Conservation (phyloP, 257 asterid genomes). For the Ajuga chamaepitys region DNA sequence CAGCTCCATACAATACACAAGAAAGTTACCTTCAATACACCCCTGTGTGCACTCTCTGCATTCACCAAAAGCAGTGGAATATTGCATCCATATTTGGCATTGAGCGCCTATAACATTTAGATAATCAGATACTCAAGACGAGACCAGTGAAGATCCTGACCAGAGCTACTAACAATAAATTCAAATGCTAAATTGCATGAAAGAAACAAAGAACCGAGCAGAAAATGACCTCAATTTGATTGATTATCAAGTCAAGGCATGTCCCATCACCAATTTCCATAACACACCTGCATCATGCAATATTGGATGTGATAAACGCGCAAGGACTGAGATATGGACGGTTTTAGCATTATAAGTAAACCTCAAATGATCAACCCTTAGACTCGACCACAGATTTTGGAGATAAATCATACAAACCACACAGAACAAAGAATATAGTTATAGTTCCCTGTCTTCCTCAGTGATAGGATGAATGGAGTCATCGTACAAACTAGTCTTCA, state of each 20-base stretch:
- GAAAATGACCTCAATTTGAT: constrained; percentile 69
- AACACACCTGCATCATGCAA: constrained; percentile 46
- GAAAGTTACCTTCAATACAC: constrained; percentile 55
- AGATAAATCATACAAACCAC: constrained; percentile 2
- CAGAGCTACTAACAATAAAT: constrained; percentile 8
- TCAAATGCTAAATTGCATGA: neutral
- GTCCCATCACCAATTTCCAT: constrained; percentile 59
- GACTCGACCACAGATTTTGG: neutral
- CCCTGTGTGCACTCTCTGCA: constrained; percentile 43
- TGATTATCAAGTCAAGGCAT: constrained; percentile 62
- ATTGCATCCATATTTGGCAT: constrained; percentile 68
- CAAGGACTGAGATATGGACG: neutral
- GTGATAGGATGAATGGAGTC: neutral
- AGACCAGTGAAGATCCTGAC: constrained; percentile 6
- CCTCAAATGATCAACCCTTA: neutral
- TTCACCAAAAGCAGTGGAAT: constrained; percentile 73
- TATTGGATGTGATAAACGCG: constrained; percentile 10
- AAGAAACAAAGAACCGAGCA: neutral
- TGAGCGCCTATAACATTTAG: constrained; percentile 46
- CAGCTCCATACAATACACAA: constrained; percentile 10
- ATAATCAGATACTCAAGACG: constrained; percentile 19
- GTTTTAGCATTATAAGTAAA: neutral
- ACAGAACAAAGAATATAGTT: neutral
- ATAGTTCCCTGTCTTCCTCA: neutral
- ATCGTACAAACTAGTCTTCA: neutral